Conservation (phyloP, 169 alveolate genomes). For the Theileria annulata region DNA sequence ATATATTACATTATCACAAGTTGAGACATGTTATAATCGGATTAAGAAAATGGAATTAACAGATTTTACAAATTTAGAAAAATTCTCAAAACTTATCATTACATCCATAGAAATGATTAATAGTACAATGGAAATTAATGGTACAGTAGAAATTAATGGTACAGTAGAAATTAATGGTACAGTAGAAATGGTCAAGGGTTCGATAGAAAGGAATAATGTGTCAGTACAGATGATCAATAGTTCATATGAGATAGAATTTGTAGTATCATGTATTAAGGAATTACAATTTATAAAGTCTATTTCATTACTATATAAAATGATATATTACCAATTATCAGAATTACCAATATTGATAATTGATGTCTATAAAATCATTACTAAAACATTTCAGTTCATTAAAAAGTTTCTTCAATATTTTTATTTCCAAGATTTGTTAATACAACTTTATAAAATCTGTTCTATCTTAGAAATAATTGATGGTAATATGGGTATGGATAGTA, state of each 20-base stretch:
- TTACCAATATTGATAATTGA: conserved; percentile 51
- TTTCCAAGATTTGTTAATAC: conserved; percentile 20
- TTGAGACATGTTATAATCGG: conserved; percentile 4
- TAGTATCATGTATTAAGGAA: conserved; percentile 49
- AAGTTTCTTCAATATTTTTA: conserved; percentile 34
- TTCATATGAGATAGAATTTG: conserved; percentile 24
- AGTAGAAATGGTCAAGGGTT: too few species aligned
- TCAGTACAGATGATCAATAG: too few species aligned
- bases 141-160: too few species aligned
- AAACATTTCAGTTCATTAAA: conserved; percentile 36
- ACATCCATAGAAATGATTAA: conserved; percentile 27
- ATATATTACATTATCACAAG: background rate
- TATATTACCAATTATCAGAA: conserved; percentile 6
- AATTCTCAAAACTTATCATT: conserved; percentile 20
- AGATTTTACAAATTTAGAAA: background rate
- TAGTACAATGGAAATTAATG: too few species aligned
- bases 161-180: too few species aligned
- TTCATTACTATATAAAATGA: conserved; percentile 12
- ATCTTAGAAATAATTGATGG: too few species aligned
- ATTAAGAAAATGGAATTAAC: background rate
- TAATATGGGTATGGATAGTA: too few species aligned
- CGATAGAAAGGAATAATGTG: too few species aligned
- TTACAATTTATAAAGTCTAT: conserved; percentile 4
- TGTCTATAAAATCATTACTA: conserved; percentile 14
- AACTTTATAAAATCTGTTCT: background rate